Evolutionary conservation across 73 alveolate genomes (phyloP), one percentile per base, ranked within the genome.

Genomic region (Paramecium biaurelia): DNA sequence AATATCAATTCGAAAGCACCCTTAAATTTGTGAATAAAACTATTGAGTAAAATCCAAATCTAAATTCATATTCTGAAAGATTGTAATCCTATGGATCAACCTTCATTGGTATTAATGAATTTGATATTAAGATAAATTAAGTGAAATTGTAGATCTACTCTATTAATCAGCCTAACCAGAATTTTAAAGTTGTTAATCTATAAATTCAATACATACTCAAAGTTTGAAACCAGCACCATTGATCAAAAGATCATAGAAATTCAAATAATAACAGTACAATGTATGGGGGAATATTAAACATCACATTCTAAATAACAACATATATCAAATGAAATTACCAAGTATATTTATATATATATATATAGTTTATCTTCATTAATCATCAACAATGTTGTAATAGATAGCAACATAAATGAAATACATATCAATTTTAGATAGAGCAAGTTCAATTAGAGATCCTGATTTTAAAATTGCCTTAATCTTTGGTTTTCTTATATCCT

Each of bases 161-260:
- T 63, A 63, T 63, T 26, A 63, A 63, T 32, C 41, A 32, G 84
- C 84, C 0, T 63, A 63, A 32, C 84, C 87, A 8, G 87, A 74
- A 74, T 74, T 74, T 74, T 15, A 74, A 37, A 74, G 87, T 5
- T 74, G 87, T 35, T 12, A 74, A 74, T 74, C 87, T 32, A 34
- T 74, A 0, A 74, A 74, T 34, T 14, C 57, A 10, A 21, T 37
- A 30, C 59, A 74, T 10, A 41, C 87, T 14, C 20, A 28, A 14
- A 74, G 67, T 41, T 41, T 74, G 34, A 74, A 74, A 41, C 57
- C 67, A 12, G 67, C 87, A 15, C 87, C 87, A 21, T 7, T 12
- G 6, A 32, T 63, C 38, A 74, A 23, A 37, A 74, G 6, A 5
- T 28, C 59, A 18, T 4, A 28, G 32, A 34, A 37, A 20, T 4